A percentile compares a stretch with the other conserved stretches of the same genome.
Evolutionary conservation across 75 land plant genomes (phyloP).

Genomic region (Picea glauca): DNA sequence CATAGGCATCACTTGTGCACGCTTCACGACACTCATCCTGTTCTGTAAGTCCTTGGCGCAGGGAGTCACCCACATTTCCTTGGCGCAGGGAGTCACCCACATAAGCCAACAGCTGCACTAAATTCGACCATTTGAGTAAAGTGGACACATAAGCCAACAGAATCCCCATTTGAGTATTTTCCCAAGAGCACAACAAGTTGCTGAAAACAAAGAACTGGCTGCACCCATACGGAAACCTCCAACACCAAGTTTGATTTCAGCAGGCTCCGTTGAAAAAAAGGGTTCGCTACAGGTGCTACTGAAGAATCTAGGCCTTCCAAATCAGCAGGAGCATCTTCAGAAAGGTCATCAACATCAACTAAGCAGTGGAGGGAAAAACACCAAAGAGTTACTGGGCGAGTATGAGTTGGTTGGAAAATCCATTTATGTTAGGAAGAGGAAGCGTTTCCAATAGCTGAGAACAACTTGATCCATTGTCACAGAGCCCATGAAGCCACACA

Average conservation of each 20-base stretch:
- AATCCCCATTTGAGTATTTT: constrained; percentile 60
- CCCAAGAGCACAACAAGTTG: constrained; percentile 64
- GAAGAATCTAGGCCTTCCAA: constrained; percentile 83
- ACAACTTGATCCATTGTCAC: constrained; percentile 87
- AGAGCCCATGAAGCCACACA: constrained; percentile 94
- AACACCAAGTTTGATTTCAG: constrained; percentile 79
- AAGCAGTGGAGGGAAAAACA: constrained; percentile 79
- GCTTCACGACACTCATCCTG: too few species aligned
- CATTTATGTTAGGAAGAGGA: constrained; percentile 83
- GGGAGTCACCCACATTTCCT: too few species aligned
- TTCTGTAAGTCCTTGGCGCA: constrained; percentile 31
- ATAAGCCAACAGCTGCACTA: constrained; percentile 62
- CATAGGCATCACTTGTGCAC: too few species aligned
- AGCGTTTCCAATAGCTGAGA: constrained; percentile 59
- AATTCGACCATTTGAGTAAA: too few species aligned
- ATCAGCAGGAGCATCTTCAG: constrained; percentile 65
- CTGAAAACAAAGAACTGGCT: constrained; percentile 74
- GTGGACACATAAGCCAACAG: too few species aligned
- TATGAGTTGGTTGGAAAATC: constrained; percentile 93
- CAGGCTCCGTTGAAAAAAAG: constrained; percentile 74
- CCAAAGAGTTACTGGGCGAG: constrained; percentile 67
- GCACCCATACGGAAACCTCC: constrained; percentile 98
- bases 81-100: too few species aligned
- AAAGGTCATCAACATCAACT: constrained; percentile 78
- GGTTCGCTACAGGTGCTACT: constrained; percentile 80